phyloP scores from a whole-genome alignment of 345 rosid species.

The Hirschfeldia incana region DNA sequence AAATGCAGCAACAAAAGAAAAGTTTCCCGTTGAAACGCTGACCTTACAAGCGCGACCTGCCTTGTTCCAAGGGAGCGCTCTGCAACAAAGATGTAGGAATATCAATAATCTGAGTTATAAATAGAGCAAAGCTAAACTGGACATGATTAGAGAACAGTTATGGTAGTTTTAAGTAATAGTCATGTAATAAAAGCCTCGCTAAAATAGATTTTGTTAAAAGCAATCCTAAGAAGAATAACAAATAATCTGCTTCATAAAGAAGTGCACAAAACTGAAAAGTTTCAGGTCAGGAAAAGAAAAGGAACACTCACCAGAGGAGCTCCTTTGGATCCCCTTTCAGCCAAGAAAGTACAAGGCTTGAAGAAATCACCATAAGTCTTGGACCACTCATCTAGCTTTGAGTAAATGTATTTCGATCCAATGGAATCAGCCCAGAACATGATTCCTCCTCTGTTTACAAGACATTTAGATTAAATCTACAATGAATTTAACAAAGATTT shows the following conservation, averaged over 20 bases:
- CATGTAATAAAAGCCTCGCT: neutral
- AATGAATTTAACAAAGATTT: conserved; percentile 7
- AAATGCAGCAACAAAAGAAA: conserved; percentile 8
- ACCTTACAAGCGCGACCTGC: conserved; percentile 47
- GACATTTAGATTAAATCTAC: neutral
- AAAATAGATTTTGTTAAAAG: neutral
- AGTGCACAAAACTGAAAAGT: conserved; percentile 8
- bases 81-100: conserved; percentile 39
- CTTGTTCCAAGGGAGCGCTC: conserved; percentile 60
- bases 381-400: conserved; percentile 82
- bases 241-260: neutral
- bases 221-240: neutral
- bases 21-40: neutral
- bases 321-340: conserved; percentile 74
- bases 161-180: neutral
- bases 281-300: neutral
- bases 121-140: neutral
- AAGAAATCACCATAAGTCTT: conserved; percentile 78
- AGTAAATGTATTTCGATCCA: conserved; percentile 68
- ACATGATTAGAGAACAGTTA: neutral
- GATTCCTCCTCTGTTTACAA: conserved; percentile 76
- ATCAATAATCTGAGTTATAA: neutral
- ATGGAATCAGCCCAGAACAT: conserved; percentile 94
- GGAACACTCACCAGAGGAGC: conserved; percentile 56
- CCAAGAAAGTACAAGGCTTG: conserved; percentile 88